Conservation (phyloP, 257 asterid species). For the Primulina eburnea region DNA sequence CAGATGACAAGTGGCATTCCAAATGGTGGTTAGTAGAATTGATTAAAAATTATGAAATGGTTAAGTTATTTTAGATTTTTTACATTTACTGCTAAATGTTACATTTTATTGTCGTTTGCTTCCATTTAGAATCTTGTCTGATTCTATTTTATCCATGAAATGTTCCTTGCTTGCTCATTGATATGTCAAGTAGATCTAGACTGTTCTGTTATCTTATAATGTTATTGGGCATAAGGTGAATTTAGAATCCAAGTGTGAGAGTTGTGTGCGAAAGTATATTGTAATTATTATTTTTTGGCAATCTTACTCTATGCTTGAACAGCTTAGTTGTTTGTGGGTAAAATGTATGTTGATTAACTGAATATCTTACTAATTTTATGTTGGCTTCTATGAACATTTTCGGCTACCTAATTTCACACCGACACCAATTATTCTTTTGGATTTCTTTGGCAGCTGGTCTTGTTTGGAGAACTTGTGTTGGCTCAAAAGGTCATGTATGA, state of each 20-base stretch:
- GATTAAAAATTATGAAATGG: neutral
- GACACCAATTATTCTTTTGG: constrained; percentile 11
- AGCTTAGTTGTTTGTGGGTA: neutral
- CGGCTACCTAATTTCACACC: neutral
- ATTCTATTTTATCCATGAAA: neutral
- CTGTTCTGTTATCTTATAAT: neutral
- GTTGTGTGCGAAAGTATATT: neutral
- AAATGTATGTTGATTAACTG: neutral
- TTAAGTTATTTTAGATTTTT: neutral
- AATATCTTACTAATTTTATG: neutral
- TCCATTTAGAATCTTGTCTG: neutral
- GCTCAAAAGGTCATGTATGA: constrained; percentile 95
- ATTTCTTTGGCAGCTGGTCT: constrained; percentile 47
- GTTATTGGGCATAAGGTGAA: neutral
- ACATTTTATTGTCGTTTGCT: neutral
- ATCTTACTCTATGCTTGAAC: too few relatives aligned
- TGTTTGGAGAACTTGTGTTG: constrained; percentile 75
- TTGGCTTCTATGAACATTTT: neutral
- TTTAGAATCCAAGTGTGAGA: neutral
- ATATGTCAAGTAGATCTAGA: neutral
- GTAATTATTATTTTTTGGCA: neutral
- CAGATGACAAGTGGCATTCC: neutral
- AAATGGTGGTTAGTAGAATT: neutral
- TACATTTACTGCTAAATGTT: neutral
- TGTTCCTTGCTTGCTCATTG: neutral